These are phyloP conservation scores for Cryptosporidium meleagridis DNA, from an alignment of 169 alveolate genomes.

Conservation along the genomic window DNA sequence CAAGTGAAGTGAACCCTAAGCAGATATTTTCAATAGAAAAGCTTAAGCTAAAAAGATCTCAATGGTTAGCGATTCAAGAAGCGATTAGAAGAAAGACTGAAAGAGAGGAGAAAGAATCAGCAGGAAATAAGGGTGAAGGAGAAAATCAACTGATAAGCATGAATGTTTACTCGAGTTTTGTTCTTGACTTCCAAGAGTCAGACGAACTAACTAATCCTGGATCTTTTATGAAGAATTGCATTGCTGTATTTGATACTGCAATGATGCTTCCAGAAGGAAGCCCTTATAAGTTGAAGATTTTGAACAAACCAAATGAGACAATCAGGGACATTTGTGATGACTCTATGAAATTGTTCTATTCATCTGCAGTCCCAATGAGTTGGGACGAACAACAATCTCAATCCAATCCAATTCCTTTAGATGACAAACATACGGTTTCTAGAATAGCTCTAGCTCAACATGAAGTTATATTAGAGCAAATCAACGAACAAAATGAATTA, in stretches of 20 bases:
- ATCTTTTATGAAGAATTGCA: conserved; percentile 47
- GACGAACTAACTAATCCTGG: conserved; percentile 56
- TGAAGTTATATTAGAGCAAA: conserved; percentile 27
- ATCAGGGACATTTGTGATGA: conserved; percentile 28
- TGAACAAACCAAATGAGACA: conserved; percentile 3
- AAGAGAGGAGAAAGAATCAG: neutral
- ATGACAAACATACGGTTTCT: conserved; percentile 24
- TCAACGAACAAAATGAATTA: conserved; percentile 24
- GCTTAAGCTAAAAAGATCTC: conserved; percentile 35
- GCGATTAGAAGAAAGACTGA: conserved; percentile 6
- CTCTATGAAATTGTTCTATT: conserved; percentile 30
- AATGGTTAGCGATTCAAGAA: conserved; percentile 68
- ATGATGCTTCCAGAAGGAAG: conserved; percentile 49
- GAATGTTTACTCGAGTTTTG: conserved; percentile 38
- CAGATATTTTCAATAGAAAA: conserved; percentile 42
- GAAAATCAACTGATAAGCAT: neutral
- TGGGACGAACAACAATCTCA: conserved; percentile 71
- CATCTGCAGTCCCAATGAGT: conserved; percentile 62
- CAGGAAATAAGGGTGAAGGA: neutral
- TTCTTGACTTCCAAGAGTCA: conserved; percentile 59
- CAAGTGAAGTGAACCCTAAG: neutral
- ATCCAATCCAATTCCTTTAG: conserved; percentile 10
- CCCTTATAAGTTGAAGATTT: conserved; percentile 26
- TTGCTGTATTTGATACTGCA: conserved; percentile 69
- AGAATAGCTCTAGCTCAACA: conserved; percentile 69